phyloP scores from a whole-genome alignment of 495 filamentous ascomycete species.

The Polyplosphaeria fusca region DNA sequence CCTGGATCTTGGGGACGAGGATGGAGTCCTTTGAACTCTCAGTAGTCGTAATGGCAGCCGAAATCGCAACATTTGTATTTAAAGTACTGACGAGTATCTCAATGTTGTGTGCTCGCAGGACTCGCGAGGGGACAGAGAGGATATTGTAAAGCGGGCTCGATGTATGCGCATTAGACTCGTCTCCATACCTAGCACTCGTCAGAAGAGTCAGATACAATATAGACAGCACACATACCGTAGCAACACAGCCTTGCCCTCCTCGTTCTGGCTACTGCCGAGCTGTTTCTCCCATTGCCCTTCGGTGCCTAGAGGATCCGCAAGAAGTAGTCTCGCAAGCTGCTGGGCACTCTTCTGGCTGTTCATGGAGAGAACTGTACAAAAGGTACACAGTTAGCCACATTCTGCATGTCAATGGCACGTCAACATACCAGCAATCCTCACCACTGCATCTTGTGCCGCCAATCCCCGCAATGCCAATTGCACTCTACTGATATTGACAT shows the following conservation, averaged over 20 bases:
- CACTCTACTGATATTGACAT: conserved; percentile 71
- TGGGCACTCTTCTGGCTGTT: conserved; percentile 49
- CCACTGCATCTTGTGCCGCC: conserved; percentile 60
- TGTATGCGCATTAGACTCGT: conserved; percentile 42
- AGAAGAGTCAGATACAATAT: no score
- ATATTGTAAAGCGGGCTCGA: conserved; percentile 52
- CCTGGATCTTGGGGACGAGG: conserved; percentile 70
- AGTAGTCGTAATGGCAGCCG: conserved; percentile 29
- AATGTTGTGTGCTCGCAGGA: conserved; percentile 64
- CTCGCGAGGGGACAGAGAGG: conserved; percentile 63
- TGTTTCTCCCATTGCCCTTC: conserved; percentile 68
- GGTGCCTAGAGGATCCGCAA: conserved; percentile 71
- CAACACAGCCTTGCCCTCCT: conserved; percentile 53
- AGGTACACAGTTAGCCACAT: no score
- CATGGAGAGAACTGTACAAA: conserved; percentile 57
- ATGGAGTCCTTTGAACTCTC: conserved; percentile 53
- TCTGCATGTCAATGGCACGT: no score
- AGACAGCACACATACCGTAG: conserved; percentile 46
- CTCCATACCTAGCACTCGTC: conserved; percentile 50
- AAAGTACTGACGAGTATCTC: conserved; percentile 73
- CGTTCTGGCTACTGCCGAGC: conserved; percentile 51
- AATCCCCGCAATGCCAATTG: conserved; percentile 77
- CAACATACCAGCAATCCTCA: no score
- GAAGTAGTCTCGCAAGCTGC: conserved; percentile 64
- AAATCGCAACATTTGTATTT: conserved; percentile 37